phyloP scores from a whole-genome alignment of 2,329 filamentous ascomycete species.

The Parafenestella ontariensis region DNA sequence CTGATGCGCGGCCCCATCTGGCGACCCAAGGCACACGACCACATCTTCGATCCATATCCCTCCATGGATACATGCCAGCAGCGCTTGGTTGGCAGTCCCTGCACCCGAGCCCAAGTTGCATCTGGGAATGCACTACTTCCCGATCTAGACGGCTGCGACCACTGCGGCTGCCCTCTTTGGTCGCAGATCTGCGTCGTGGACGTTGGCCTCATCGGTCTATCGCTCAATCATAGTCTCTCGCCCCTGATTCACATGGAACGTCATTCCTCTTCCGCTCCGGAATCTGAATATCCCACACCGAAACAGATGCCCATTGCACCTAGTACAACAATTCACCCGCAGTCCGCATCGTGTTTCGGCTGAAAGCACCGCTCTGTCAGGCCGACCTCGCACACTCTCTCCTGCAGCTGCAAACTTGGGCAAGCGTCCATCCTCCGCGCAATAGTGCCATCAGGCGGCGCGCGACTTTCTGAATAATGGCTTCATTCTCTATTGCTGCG shows the following conservation, averaged over 20 bases:
- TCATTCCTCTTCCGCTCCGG: constrained; percentile 16
- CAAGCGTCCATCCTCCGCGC: constrained; percentile 7
- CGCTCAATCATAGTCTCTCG: background rate
- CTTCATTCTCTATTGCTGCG: constrained; percentile 1
- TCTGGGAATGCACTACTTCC: constrained; percentile 8
- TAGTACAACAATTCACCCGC: constrained; percentile 7
- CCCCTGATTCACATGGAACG: constrained; percentile 5
- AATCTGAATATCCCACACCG: constrained; percentile 7
- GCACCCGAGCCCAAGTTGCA: background rate
- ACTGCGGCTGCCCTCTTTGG: constrained; percentile 1
- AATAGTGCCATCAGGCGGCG: constrained; percentile 8
- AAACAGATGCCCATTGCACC: background rate
- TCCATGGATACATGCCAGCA: no score
- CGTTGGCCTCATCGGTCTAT: background rate
- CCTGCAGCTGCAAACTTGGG: constrained; percentile 19
- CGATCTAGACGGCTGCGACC: constrained; percentile 9
- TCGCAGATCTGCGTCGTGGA: background rate
- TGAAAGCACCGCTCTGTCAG: constrained; percentile 20
- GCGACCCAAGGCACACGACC: background rate
- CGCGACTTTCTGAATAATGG: constrained; percentile 4
- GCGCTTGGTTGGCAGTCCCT: background rate
- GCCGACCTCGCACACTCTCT: constrained; percentile 24
- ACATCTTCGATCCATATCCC: no score
- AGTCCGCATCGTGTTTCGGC: constrained; percentile 15
- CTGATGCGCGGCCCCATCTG: background rate